These are phyloP conservation scores for Ceratocystis cubensis DNA, from an alignment of 2,329 filamentous ascomycete genomes.

Conservation along the genomic window DNA sequence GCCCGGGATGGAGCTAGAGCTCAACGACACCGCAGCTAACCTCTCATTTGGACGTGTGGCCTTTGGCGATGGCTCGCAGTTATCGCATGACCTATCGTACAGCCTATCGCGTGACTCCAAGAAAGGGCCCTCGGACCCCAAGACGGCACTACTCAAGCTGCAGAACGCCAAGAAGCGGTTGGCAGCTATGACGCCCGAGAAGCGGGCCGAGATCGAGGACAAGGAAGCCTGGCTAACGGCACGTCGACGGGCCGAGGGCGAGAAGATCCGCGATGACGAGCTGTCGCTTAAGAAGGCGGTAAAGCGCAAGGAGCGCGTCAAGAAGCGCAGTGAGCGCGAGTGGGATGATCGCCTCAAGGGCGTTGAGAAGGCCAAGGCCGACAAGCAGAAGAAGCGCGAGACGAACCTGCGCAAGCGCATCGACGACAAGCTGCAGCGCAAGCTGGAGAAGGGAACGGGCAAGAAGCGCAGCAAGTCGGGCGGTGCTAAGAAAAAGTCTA, in stretches of 20 bases:
- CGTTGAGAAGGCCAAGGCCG: slow-evolving; percentile 62
- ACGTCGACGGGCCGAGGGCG: slow-evolving; percentile 75
- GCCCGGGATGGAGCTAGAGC: slow-evolving; percentile 31
- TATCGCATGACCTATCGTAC: slow-evolving; percentile 60
- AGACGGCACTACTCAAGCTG: slow-evolving; percentile 71
- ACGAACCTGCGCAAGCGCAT: slow-evolving; percentile 62
- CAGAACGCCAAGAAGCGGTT: slow-evolving; percentile 79
- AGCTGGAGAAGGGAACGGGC: slow-evolving; percentile 34
- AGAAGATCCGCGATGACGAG: slow-evolving; percentile 78
- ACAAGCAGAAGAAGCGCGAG: slow-evolving; percentile 70
- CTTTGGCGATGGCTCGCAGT: slow-evolving; percentile 71
- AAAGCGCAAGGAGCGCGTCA: slow-evolving; percentile 80
- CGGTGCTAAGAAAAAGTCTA: slow-evolving; percentile 17
- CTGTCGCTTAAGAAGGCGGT: slow-evolving; percentile 82
- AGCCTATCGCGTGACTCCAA: slow-evolving; percentile 45
- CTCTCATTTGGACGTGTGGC: slow-evolving; percentile 87
- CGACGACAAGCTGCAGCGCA: slow-evolving; percentile 55
- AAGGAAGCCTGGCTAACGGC: slow-evolving; percentile 93
- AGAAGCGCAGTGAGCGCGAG: slow-evolving; percentile 83
- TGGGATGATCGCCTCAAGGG: slow-evolving; percentile 65
- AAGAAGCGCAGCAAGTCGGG: slow-evolving; percentile 20
- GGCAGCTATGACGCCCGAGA: slow-evolving; percentile 59
- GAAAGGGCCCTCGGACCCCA: slow-evolving; percentile 73
- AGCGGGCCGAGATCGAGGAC: slow-evolving; percentile 75
- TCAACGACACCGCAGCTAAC: slow-evolving; percentile 37